These are phyloP conservation scores for Podospora pseudoanserina DNA, from an alignment of 495 filamentous ascomycete genomes.

Conservation along the genomic window DNA sequence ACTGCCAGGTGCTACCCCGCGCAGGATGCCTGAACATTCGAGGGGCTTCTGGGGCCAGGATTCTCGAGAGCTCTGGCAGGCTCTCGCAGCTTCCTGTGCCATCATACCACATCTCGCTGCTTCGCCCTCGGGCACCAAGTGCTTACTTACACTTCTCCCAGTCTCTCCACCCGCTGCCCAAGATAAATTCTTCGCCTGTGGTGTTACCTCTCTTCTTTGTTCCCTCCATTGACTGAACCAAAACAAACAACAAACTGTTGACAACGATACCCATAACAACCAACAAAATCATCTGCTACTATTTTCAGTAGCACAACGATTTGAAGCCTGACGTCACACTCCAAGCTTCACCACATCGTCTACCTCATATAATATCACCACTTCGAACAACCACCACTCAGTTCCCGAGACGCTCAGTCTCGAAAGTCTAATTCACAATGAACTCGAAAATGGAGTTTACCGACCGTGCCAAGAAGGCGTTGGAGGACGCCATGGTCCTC, in stretches of 20 bases:
- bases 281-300: neutral
- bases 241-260: slow-evolving; percentile 14
- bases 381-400: slow-evolving; percentile 15
- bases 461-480: slow-evolving; percentile 80
- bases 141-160: neutral
- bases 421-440: slow-evolving; percentile 36
- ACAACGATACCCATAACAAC: slow-evolving; percentile 11
- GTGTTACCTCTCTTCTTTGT: neutral
- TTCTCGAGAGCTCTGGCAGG: slow-evolving; percentile 8
- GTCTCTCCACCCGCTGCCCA: slow-evolving; percentile 6
- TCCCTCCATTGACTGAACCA: neutral
- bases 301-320: slow-evolving; percentile 11
- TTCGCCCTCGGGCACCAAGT: slow-evolving; percentile 19
- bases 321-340: slow-evolving; percentile 31
- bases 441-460: slow-evolving; percentile 74
- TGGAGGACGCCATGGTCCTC: slow-evolving; percentile 78
- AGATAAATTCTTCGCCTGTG: slow-evolving; percentile 25
- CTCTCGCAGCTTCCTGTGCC: slow-evolving; percentile 13
- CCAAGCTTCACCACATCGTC: slow-evolving; percentile 9
- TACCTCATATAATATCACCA: slow-evolving; percentile 4
- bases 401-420: slow-evolving; percentile 24
- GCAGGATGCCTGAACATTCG: neutral
- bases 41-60: neutral
- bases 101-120: slow-evolving; percentile 20
- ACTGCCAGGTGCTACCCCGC: neutral